Percentiles rank a stretch among this genome's conserved stretches.
phyloP scores from a whole-genome alignment of 2,329 filamentous ascomycete species.

The Drechslera avenae region DNA sequence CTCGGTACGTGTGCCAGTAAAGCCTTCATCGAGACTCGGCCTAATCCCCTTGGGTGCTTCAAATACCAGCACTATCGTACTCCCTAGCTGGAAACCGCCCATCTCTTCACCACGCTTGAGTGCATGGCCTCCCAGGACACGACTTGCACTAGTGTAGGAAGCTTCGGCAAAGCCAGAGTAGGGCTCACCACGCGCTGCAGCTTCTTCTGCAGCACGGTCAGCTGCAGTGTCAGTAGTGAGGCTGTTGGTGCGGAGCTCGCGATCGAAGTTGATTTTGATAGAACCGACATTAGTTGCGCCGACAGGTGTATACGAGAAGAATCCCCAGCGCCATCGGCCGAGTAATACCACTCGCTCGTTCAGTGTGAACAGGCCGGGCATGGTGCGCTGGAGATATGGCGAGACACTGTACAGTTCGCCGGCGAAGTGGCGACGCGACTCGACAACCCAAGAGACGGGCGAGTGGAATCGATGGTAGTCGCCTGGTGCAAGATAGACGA shows the following conservation, averaged over 20 bases:
- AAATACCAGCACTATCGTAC: slow-evolving; percentile 93
- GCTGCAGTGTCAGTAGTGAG: slow-evolving; percentile 91
- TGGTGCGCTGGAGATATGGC: slow-evolving; percentile 88
- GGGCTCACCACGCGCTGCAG: slow-evolving; percentile 73
- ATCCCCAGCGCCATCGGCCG: slow-evolving; percentile 93
- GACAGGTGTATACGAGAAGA: slow-evolving; percentile 95
- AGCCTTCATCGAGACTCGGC: slow-evolving; percentile 63
- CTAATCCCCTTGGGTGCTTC: slow-evolving; percentile 76
- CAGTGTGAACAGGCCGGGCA: slow-evolving; percentile 92
- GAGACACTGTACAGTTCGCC: slow-evolving; percentile 95
- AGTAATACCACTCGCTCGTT: slow-evolving; percentile 95
- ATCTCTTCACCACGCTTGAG: slow-evolving; percentile 91
- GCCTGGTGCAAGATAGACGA: slow-evolving; percentile 93
- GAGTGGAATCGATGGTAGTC: slow-evolving; percentile 99
- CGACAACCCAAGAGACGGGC: slow-evolving; percentile 92
- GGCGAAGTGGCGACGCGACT: slow-evolving; percentile 93
- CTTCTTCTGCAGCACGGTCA: slow-evolving; percentile 81
- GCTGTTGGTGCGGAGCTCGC: slow-evolving; percentile 90
- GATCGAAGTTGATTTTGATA: slow-evolving; percentile 96
- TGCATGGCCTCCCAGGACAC: slow-evolving; percentile 80
- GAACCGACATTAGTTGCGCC: slow-evolving; percentile 97
- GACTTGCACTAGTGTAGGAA: slow-evolving; percentile 78
- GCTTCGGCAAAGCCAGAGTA: slow-evolving; percentile 94
- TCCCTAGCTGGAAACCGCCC: slow-evolving; percentile 96
- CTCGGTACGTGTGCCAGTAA: slow-evolving; percentile 47